Base-by-base conservation (phyloP, 441 rosid genomes). In the Populus hybrid region DNA sequence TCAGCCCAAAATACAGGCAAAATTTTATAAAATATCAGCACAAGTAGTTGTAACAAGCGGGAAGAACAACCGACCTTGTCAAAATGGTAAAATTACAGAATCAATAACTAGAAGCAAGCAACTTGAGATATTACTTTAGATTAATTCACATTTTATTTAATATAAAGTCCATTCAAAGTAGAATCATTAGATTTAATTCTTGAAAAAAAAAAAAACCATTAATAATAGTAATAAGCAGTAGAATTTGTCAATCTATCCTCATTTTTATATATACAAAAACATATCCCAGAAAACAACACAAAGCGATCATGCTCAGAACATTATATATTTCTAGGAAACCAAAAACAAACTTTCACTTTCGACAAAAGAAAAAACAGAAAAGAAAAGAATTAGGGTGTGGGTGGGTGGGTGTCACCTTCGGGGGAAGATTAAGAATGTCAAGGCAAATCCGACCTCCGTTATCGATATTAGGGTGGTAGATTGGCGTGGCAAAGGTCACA, bases 361-460 rank as follows among this genome's bases (percentile, higher is more conserved):
- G 6, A 64, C 68, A 64, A 18, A 63, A 64, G 26, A 9, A 10
- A 26, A 64, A 23, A 3, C 31, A 20, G 26, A 64, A 64, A 24
- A 24, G 14, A 45, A 45, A 45, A 45, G 18, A 45, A 45, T 45
- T 45, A 45, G 18, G 18, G 18, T 42, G 53, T 42, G 53, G 18
- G 53, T 42, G 16, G 53, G 53, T 42, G 23, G 4, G 31, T 33
- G 53, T 81, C 77, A 89, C 97, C 93, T 94, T 92, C 31, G 97
- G 95, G 18, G 98, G 98, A 75, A 92, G 95, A 88, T 91, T 92
- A 66, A 94, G 89, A 81, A 94, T 91, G 82, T 94, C 98, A 23
- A 94, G 94, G 89, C 97, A 94, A 83, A 94, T 94, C 75, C 98
- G 86, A 73, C 98, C 98, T 28, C 94, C 91, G 7, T 81, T 89